Conservation (phyloP, 1,139 yeast species). For the Hanseniaspora uvarum region DNA sequence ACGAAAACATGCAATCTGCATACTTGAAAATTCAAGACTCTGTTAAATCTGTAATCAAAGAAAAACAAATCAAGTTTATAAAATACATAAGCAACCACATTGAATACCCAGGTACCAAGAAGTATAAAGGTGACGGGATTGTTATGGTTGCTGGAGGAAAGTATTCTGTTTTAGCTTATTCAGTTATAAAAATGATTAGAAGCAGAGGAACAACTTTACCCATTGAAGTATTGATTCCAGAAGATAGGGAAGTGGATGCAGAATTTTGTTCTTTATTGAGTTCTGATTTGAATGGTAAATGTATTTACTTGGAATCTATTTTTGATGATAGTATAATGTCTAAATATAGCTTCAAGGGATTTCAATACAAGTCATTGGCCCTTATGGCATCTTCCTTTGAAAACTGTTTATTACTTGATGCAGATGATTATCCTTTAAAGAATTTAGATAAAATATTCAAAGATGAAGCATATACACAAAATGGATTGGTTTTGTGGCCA, state of each 20-base stretch:
- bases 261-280: conserved; percentile 53
- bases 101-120: conserved; percentile 15
- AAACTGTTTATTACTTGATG: conserved; percentile 20
- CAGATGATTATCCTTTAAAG: conserved; percentile 20
- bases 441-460: conserved; percentile 19
- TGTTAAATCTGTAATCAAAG: conserved; percentile 1
- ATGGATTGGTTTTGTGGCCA: conserved; percentile 22
- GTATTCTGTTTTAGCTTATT: conserved; percentile 63
- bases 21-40: conserved; percentile 10
- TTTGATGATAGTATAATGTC: conserved; percentile 40
- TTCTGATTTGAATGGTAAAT: conserved; percentile 49
- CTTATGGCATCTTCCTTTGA: conserved; percentile 21
- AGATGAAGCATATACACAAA: conserved; percentile 16
- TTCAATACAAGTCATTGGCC: conserved; percentile 24
- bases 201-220: conserved; percentile 57
- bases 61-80: conserved; percentile 11
- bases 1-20: not conserved
- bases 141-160: conserved; percentile 77
- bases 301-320: conserved; percentile 51
- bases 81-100: conserved; percentile 17
- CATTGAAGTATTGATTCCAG: conserved; percentile 70
- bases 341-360: conserved; percentile 40
- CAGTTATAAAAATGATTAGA: conserved; percentile 57
- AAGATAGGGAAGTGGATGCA: conserved; percentile 56
- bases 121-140: conserved; percentile 49